Evolutionary conservation across 2,329 filamentous ascomycete species (phyloP).

Genomic region (Penicillium hesseltinei): DNA sequence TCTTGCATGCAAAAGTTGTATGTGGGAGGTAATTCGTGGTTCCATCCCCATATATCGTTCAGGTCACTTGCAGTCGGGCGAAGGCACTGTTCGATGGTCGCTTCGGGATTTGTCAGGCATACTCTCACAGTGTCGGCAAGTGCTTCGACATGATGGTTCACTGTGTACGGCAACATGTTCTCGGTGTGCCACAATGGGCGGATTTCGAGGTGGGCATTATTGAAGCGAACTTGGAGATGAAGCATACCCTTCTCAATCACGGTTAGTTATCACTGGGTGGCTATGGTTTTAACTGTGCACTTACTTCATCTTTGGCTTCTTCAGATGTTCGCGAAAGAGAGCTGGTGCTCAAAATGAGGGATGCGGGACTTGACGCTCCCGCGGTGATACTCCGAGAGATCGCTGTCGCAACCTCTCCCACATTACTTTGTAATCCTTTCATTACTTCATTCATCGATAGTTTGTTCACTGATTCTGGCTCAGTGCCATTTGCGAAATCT

Average conservation of each 20-base stretch:
- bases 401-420: conserved; percentile 27
- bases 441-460: conserved; percentile 37
- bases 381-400: conserved; percentile 29
- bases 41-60: conserved; percentile 50
- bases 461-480: conserved; percentile 17
- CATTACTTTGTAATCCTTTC: conserved; percentile 31
- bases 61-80: conserved; percentile 40
- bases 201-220: conserved; percentile 32
- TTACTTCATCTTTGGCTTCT: conserved; percentile 23
- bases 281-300: background rate
- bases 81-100: conserved; percentile 35
- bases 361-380: background rate
- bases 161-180: conserved; percentile 45
- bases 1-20: conserved; percentile 50
- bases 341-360: conserved; percentile 28
- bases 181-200: conserved; percentile 45
- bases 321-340: conserved; percentile 20
- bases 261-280: conserved; percentile 3
- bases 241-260: conserved; percentile 26
- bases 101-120: conserved; percentile 31
- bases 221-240: conserved; percentile 35
- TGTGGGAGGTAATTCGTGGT: conserved; percentile 44
- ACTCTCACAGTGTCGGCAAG: conserved; percentile 43
- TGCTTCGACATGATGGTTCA: conserved; percentile 44
- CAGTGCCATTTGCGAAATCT: conserved; percentile 8